phyloP scores from a whole-genome alignment of 805 yeast genomes.

The Wickerhamomyces canadensis region DNA sequence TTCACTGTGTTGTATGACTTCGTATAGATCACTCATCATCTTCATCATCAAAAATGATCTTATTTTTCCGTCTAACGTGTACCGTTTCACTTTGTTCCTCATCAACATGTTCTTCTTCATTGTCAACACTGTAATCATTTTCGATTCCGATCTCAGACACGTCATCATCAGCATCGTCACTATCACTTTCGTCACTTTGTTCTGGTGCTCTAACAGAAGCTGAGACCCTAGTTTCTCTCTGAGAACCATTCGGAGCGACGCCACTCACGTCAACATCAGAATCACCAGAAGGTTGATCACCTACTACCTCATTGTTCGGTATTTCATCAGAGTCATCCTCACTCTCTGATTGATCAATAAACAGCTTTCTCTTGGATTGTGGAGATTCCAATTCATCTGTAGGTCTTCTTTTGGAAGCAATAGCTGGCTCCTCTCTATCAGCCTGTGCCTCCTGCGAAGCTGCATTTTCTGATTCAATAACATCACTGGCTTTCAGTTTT shows the following conservation, averaged over 20 bases:
- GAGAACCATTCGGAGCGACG: no score
- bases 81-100: background rate
- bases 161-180: background rate
- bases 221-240: no score
- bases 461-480: no score
- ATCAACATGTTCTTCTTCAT: constrained; percentile 3
- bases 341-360: constrained; percentile 3
- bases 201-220: no score
- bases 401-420: constrained; percentile 1
- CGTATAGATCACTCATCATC: constrained; percentile 8
- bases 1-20: constrained; percentile 16
- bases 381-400: constrained; percentile 7
- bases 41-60: constrained; percentile 9
- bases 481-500: background rate
- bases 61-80: constrained; percentile 2
- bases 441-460: no score
- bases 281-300: no score
- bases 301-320: no score
- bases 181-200: no score
- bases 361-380: constrained; percentile 3
- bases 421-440: background rate
- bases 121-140: constrained; percentile 1
- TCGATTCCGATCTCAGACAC: constrained; percentile 2
- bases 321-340: no score
- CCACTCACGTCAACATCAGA: no score